Base-by-base conservation (phyloP, 192 early-diverging fungal genomes). In the Mortierella claussenii region DNA sequence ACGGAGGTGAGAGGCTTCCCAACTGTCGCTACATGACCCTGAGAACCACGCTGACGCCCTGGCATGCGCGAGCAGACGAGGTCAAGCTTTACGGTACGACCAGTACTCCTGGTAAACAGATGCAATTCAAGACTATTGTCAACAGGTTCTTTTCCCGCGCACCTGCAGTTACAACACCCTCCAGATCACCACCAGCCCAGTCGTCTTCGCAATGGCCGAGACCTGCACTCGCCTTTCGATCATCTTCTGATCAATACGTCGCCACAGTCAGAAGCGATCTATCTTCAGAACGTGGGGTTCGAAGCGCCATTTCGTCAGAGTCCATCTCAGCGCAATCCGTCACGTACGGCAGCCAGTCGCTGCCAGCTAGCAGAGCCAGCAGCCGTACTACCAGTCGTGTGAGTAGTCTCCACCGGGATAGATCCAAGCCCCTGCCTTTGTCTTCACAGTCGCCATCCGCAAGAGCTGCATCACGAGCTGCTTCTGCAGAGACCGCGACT, bases 31-130 rank as follows among this genome's bases (percentile, higher is more conserved):
- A 64, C 36, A 26, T 68, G 43, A 81, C 80, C 0, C 46, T 81
- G 36, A 46, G 80, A 27, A 48, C 79, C 30, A 81, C 80, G 0
- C 27, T 81, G 30, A 81, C 80, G 0, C 80, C 80, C 0, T 81
- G 75, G 68, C 70, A 79, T 63, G 65, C 65, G 4, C 65, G 81
- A 51, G 81, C 81, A 1, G 65, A 67, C 7, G 81, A 82, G n/a
- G 34, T 21, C 2, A 63, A 74, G n/a, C 67, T 82, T 9, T 82
- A 82, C 60, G 78, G 78, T 17, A n/a, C 50, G 2, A 6, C 7
- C 9, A 12, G 4, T 9, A 26, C 28, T 1, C 23, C 48, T 0
- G 47, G 15, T 6, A 42, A 34, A 2, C 49, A 43, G 17, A 23
- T 21, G n/a, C 42, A 60, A 2, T 42, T 69, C 59, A 71, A 44